phyloP scores from a whole-genome alignment of 2,329 filamentous ascomycete species.

The Atkinsonella hypoxylon region DNA sequence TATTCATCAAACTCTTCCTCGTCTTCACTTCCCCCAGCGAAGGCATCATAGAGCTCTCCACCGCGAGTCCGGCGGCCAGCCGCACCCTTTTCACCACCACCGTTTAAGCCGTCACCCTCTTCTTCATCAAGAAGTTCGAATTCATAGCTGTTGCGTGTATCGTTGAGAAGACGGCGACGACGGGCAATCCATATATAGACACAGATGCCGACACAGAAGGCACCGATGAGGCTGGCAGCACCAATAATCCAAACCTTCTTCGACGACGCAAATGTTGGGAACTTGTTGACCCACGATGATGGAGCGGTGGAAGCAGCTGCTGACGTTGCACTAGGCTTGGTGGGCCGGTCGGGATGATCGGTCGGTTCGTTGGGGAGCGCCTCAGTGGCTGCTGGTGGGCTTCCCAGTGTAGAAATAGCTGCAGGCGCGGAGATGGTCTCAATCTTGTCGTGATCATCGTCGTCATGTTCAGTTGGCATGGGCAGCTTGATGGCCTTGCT shows the following conservation, averaged over 20 bases:
- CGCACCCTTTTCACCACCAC: constrained; percentile 31
- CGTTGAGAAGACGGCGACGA: constrained; percentile 62
- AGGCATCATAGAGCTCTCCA: constrained; percentile 93
- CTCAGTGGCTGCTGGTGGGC: constrained; percentile 30
- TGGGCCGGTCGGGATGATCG: constrained; percentile 53
- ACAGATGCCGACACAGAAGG: constrained; percentile 74
- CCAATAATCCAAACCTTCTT: constrained; percentile 92
- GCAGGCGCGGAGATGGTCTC: constrained; percentile 26
- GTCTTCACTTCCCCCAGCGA: constrained; percentile 74
- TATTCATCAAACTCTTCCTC: constrained; percentile 34
- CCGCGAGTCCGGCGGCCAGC: constrained; percentile 48
- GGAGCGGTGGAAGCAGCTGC: constrained; percentile 17
- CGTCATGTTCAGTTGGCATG: constrained; percentile 71
- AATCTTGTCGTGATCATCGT: constrained; percentile 64
- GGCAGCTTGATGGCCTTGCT: constrained; percentile 63
- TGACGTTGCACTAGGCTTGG: constrained; percentile 25
- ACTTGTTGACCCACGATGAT: constrained; percentile 70
- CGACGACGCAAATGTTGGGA: constrained; percentile 82
- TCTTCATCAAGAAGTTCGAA: constrained; percentile 87
- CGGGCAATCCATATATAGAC: constrained; percentile 72
- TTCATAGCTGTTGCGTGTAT: constrained; percentile 73
- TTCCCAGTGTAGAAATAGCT: constrained; percentile 32
- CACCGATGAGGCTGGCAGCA: constrained; percentile 66
- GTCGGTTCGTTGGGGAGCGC: constrained; percentile 33
- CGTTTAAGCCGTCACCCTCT: constrained; percentile 47